Evolutionary conservation across 176 grass and related monocot species (phyloP), one percentile per base, ranked within the genome.

Genomic region (Pontederia paniculata): DNA sequence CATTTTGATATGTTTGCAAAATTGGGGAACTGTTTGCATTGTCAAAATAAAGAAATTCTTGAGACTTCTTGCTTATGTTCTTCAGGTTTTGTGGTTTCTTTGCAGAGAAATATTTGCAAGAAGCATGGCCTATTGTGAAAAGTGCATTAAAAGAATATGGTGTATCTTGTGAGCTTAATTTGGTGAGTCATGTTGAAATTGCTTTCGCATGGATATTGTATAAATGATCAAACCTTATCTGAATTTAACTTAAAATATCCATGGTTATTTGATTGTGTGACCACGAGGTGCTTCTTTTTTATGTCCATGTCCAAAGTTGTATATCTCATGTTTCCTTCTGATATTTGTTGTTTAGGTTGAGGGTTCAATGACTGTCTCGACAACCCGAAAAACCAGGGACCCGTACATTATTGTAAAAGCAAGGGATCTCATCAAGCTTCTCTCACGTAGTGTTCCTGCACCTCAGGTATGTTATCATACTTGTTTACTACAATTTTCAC

Each of bases 291-390:
- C 12, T 19, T 22, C 21, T 11, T 45, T 46, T 11, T 45, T 23
- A 5, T 13, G 22, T 59, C 44, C 52, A 15, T 55, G 14, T 51
- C 57, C 23, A 52, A 17, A 20, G 23, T 16, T 15, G 23, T 7
- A 41, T 37, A 16, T 64, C 37, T 50, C 55, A 14, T 70, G n/a
- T 63, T 28, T 60, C 16, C n/a, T 7, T 58, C 1, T n/a, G 54
- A 22, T 21, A 15, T 9, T 73, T 44, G 69, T 21, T 73, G 43
- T 63, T 11, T 69, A 97, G 86, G 83, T 97, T 52, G 93, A 97
- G 62, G 93, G 93, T 69, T 91, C 86, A 8, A 97, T 97, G 93
- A 88, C 86, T 19, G 93, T 97, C 66, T 84, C 83, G 12, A 97
- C 93, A 11, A 91, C 83, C 48, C 61, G 83, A 69, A 89, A 97